These are phyloP conservation scores for Acanthochlamys bracteata DNA, from an alignment of 106 monocot species.

Conservation along the genomic window DNA sequence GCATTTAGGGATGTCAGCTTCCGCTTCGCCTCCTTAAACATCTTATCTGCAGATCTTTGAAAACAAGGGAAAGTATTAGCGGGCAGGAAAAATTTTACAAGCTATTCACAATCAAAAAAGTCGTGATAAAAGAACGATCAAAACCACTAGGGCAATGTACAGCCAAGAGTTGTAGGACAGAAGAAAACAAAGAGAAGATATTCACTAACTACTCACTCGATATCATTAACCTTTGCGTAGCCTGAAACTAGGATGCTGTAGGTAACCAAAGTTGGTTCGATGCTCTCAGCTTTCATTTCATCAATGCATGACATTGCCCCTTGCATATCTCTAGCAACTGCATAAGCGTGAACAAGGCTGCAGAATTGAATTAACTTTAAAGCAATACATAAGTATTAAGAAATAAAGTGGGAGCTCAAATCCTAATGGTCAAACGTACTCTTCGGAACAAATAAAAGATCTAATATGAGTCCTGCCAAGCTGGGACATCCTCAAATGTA, in stretches of 20 bases:
- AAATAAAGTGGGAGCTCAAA: not conserved
- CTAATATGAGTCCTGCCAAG: too few relatives aligned
- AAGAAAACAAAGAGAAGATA: not conserved
- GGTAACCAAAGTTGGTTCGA: conserved; percentile 82
- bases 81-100: not conserved
- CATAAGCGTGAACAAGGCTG: conserved; percentile 99
- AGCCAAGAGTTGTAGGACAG: not conserved
- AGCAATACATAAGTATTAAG: not conserved
- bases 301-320: conserved; percentile 83
- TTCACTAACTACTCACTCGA: conserved; percentile 48
- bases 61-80: conserved; percentile 25
- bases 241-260: conserved; percentile 90
- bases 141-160: too few relatives aligned
- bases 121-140: too few relatives aligned
- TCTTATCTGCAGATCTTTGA: conserved; percentile 87
- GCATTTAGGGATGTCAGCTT: conserved; percentile 63
- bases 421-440: too few relatives aligned
- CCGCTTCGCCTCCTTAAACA: conserved; percentile 79
- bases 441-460: too few relatives aligned
- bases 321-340: conserved; percentile 99
- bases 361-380: conserved; percentile 58
- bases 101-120: too few relatives aligned
- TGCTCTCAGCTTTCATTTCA: conserved; percentile 87
- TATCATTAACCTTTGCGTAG: conserved; percentile 64
- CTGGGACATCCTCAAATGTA: too few relatives aligned